Evolutionary conservation across 1,284 basidiomycete species (phyloP), one percentile per base, ranked within the genome.

Genomic region (Moesziomyces globuligerus): DNA sequence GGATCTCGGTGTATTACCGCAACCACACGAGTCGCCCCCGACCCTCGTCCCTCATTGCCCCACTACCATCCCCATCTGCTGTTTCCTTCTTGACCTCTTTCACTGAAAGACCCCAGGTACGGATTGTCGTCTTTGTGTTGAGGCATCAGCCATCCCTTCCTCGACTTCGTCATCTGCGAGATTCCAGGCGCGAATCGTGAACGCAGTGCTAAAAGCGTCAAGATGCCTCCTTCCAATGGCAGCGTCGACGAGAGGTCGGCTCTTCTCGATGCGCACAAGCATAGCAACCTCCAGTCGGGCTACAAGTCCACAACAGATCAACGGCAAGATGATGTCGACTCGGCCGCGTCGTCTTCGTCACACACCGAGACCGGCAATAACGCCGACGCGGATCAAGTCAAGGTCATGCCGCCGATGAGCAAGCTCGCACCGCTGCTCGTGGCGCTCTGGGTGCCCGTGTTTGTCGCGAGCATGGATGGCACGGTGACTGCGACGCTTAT

Each of bases 401-500:
- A 62, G 23, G 49, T 68, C 42, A 72, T 72, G 70, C 65, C 70
- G 4, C 59, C 70, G 3, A 25, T 59, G 43, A 54, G 64, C 48
- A 50, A 36, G 38, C 56, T 72, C 10, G 70, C 56, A 3, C 70
- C 70, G 1, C 45, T 72, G 26, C 58, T 72, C 54, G 45, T 53
- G 11, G 67, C 76, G 4, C 50, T 81, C 29, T 82, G 80, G 80
- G 68, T 74, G 1, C 67, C 78, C 26, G 76, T 80, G 7, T 79
- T 81, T 45, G 68, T 77, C 38, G 68, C 71, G 1, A 72, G 72
- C 18, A 57, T 80, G 40, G 80, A 82, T 46, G 68, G 72, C 17
- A 83, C 81, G 7, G 77, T 83, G 20, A 80, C 81, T 6, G 80
- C 81, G 1, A 81, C 81, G 15, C 75, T 83, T n/a, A 59, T 81